These are phyloP conservation scores for Nitzschia putrida DNA, from an alignment of 108 stramenopile species.

Conservation along the genomic window DNA sequence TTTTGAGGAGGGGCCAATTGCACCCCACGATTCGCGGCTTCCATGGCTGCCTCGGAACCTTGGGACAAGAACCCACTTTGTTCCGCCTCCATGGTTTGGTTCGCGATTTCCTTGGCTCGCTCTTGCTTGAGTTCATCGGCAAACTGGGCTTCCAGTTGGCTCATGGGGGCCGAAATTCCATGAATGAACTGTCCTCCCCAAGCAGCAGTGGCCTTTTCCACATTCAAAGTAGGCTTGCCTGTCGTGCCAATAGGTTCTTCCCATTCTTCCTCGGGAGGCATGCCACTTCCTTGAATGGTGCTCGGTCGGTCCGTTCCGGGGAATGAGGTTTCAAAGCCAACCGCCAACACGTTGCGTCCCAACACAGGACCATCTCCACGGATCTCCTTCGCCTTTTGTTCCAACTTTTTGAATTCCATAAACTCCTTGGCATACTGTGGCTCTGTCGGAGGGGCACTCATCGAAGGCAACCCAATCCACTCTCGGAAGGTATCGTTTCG, in stretches of 20 bases:
- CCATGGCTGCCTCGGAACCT: constrained; percentile 53
- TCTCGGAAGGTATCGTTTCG: constrained; percentile 62
- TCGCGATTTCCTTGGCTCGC: constrained; percentile 34
- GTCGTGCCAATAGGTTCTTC: background rate
- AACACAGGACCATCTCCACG: constrained; percentile 49
- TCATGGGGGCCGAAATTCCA: constrained; percentile 47
- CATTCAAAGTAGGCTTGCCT: constrained; percentile 15
- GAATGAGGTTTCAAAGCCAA: constrained; percentile 52
- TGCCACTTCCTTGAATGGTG: constrained; percentile 46
- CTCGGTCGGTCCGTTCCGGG: constrained; percentile 52
- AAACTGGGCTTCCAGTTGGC: constrained; percentile 34
- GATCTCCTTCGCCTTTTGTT: constrained; percentile 59
- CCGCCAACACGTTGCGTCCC: constrained; percentile 54
- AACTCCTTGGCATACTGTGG: constrained; percentile 69
- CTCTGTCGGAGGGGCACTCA: constrained; percentile 58
- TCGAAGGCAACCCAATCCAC: constrained; percentile 60
- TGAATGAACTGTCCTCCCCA: constrained; percentile 47
- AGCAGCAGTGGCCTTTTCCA: constrained; percentile 21
- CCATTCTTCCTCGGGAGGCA: constrained; percentile 4
- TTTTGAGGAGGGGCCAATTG: constrained; percentile 2
- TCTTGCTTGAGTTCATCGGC: constrained; percentile 31
- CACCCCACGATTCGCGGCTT: constrained; percentile 69
- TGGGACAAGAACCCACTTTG: constrained; percentile 24
- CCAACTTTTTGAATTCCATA: constrained; percentile 66
- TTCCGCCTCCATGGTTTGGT: background rate